Evolutionary conservation across 352 stramenopile genomes (phyloP).

Genomic region (Poterioochromonas sp.): DNA sequence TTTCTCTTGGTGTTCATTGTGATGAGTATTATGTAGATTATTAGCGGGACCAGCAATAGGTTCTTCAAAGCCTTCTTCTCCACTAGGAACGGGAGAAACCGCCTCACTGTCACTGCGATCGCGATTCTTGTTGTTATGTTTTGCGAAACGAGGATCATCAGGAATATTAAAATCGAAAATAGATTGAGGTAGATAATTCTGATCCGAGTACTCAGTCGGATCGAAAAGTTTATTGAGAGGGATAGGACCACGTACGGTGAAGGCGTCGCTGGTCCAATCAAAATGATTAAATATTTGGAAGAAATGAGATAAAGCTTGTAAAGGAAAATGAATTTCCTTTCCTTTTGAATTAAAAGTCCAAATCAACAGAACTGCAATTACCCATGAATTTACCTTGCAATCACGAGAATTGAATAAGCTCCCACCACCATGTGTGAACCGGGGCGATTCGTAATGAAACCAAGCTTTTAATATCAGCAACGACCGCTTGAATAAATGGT

Average conservation of each 20-base stretch:
- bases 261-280: background rate
- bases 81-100: background rate
- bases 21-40: background rate
- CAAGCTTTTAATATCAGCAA: slow-evolving; percentile 22
- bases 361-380: slow-evolving; percentile 1
- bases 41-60: background rate
- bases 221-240: background rate
- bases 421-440: background rate
- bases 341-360: slow-evolving; percentile 9
- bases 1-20: background rate
- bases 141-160: background rate
- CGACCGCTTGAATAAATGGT: slow-evolving; percentile 23
- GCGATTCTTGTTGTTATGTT: background rate
- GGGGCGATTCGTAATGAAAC: background rate
- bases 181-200: background rate
- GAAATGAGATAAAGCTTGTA: slow-evolving; percentile 16
- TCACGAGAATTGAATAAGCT: background rate
- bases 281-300: background rate
- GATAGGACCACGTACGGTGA: background rate
- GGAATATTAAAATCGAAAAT: background rate
- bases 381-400: background rate
- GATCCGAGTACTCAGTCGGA: background rate
- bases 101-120: background rate
- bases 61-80: background rate
- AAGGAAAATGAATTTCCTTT: background rate